phyloP scores from a whole-genome alignment of 1,284 basidiomycete species.

The Afroboletus lepidellus region DNA sequence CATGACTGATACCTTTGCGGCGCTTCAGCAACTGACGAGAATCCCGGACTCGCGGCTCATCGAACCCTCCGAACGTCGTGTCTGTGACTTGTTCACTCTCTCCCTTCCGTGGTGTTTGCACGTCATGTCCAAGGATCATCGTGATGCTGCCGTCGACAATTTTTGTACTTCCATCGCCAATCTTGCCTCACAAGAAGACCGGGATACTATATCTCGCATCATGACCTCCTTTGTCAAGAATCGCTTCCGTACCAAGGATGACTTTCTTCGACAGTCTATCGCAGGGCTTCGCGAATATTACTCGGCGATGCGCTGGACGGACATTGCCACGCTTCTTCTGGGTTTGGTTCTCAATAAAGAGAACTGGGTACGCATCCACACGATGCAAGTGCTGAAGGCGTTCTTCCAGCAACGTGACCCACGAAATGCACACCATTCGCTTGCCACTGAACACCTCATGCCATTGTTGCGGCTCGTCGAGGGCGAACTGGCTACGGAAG shows the following conservation, averaged over 20 bases:
- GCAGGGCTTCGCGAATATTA: slow-evolving; percentile 83
- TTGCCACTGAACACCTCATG: slow-evolving; percentile 87
- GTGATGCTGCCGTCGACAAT: slow-evolving; percentile 59
- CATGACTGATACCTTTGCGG: slow-evolving; percentile 63
- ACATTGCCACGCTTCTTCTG: slow-evolving; percentile 80
- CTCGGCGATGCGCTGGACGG: slow-evolving; percentile 65
- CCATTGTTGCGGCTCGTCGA: slow-evolving; percentile 85
- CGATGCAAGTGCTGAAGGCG: slow-evolving; percentile 87
- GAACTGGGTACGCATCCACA: slow-evolving; percentile 79
- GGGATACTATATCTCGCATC: slow-evolving; percentile 78
- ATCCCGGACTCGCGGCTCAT: slow-evolving; percentile 68
- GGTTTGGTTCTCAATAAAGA: slow-evolving; percentile 85
- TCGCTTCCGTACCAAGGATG: slow-evolving; percentile 90
- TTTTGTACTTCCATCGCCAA: slow-evolving; percentile 77
- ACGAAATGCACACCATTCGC: slow-evolving; percentile 65
- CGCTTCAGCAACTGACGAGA: slow-evolving; percentile 67
- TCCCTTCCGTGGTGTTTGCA: slow-evolving; percentile 89
- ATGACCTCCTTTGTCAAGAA: slow-evolving; percentile 87
- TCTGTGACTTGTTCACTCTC: slow-evolving; percentile 82
- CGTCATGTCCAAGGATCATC: slow-evolving; percentile 67
- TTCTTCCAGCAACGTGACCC: slow-evolving; percentile 87
- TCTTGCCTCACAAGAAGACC: slow-evolving; percentile 72
- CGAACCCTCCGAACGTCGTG: slow-evolving; percentile 69
- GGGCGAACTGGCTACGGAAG: slow-evolving; percentile 81
- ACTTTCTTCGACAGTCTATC: slow-evolving; percentile 90